These are phyloP conservation scores for Lophium mytilinum DNA, from an alignment of 495 filamentous ascomycete genomes.

Conservation along the genomic window DNA sequence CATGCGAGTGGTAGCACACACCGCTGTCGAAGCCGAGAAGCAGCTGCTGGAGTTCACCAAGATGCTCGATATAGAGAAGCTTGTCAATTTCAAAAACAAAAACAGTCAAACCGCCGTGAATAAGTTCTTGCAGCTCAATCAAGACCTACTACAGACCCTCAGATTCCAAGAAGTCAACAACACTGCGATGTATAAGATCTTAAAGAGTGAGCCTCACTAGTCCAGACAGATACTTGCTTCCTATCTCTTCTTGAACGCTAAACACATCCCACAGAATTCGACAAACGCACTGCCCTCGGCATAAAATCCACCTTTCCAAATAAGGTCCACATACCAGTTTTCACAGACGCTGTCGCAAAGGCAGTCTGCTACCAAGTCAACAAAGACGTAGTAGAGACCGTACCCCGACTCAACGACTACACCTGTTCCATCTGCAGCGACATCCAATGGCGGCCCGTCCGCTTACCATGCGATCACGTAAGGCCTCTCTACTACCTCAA, in stretches of 20 bases:
- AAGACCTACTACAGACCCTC: constrained; percentile 53
- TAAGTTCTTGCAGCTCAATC: constrained; percentile 57
- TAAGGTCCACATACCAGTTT: constrained; percentile 44
- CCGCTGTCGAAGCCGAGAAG: constrained; percentile 43
- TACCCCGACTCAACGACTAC: constrained; percentile 67
- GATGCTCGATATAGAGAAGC: constrained; percentile 34
- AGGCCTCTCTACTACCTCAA: too few relatives aligned
- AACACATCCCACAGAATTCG: constrained; percentile 51
- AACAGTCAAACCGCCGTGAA: constrained; percentile 49
- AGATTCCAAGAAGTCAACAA: constrained; percentile 68
- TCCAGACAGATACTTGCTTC: too few relatives aligned
- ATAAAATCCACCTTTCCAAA: constrained; percentile 45
- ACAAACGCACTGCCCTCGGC: constrained; percentile 66
- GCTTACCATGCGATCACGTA: constrained; percentile 51
- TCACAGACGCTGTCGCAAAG: constrained; percentile 50
- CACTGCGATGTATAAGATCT: constrained; percentile 61
- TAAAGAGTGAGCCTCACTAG: constrained; percentile 53
- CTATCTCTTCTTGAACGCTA: constrained; percentile 7
- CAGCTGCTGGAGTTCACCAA: constrained; percentile 24
- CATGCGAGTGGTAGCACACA: constrained; percentile 51
- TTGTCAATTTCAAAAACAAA: constrained; percentile 50
- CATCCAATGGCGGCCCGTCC: constrained; percentile 58
- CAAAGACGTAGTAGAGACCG: constrained; percentile 52
- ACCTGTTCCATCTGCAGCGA: constrained; percentile 64
- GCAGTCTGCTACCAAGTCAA: constrained; percentile 59